Base-by-base conservation (phyloP, 1,284 basidiomycete species). In the Melanopsichium pennsylvanicum region DNA sequence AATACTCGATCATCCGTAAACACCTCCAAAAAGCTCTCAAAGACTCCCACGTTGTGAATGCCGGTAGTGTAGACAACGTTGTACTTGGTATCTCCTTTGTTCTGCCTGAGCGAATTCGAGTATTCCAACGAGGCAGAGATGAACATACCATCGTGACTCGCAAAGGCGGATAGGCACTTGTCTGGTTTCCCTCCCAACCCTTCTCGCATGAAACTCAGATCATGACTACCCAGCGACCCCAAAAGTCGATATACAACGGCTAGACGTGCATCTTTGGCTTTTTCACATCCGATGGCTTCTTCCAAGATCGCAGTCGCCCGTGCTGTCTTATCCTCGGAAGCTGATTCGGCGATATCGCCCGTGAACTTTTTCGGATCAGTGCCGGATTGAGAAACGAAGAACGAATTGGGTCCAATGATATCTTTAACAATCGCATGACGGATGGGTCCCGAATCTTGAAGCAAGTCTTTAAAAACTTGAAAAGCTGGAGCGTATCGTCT, bases 21-120 rank as follows among this genome's bases (percentile, higher is more conserved):
- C 10, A 84, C 81, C 58, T 84, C 84, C 56, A 84, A 78, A 48
- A 81, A 81, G 2, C 82, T 81, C 47, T 84, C 83, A 56, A 84
- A 84, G 2, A 81, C 56, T 12, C 77, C 79, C 1, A 84, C 82
- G 49, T 74, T 68, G 47, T 73, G 71, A 21, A 73, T 68, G 15
- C 71, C 71, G 2, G 71, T 73, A 10, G 66, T 69, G 40, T 71
- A 73, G n/a, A 58, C 44, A 11, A 71, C 69, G 19, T 41, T 54
- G 60, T 55, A 73, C 21, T 50, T 45, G 31, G 55, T 47, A 12
- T 21, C 34, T 22, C 57, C 57, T 46, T 66, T 55, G 31, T 46
- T 38, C 2, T 13, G 47, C 7, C 7, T 29, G 33, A 50, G 56
- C 4, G 12, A 3, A 33, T 63, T 57, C 23, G 35, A 37, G 36